These are phyloP conservation scores for Trichosporon sp. DNA, from an alignment of 1,284 basidiomycete species.

Conservation along the genomic window DNA sequence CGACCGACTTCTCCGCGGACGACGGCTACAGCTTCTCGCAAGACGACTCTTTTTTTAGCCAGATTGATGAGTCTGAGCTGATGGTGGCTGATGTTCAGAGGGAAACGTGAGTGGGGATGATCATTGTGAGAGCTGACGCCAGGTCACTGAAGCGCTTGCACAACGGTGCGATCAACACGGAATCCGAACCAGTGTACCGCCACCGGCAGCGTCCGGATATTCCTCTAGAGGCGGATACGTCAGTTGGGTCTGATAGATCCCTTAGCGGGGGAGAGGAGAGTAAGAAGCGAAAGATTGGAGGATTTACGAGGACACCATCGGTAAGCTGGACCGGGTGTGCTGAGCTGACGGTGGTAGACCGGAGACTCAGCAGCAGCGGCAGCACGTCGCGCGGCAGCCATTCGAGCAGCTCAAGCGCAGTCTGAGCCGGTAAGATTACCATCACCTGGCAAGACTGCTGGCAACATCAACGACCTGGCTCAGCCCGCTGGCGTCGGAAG, in stretches of 20 bases:
- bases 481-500: conserved; percentile 16
- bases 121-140: neutral
- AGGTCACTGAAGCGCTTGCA: conserved; percentile 9
- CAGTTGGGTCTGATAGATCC: neutral
- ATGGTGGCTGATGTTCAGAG: neutral
- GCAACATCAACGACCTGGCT: conserved; percentile 30
- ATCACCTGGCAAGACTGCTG: conserved; percentile 33
- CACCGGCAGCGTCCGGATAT: conserved; percentile 42
- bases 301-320: neutral
- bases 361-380: neutral
- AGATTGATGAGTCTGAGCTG: conserved; percentile 22
- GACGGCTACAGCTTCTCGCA: conserved; percentile 20
- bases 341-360: neutral
- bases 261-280: conserved; percentile 2
- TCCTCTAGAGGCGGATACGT: conserved; percentile 5
- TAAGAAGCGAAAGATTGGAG: conserved; percentile 13
- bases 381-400: conserved; percentile 26
- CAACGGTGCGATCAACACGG: neutral
- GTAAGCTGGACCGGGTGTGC: neutral
- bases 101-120: conserved; percentile 13
- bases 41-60: conserved; percentile 32
- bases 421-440: conserved; percentile 6
- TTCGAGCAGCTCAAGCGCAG: conserved; percentile 13
- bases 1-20: neutral
- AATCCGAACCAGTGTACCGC: conserved; percentile 27